Evolutionary conservation across 805 yeast genomes (phyloP).

Genomic region (Yamadazyma laniorum): DNA sequence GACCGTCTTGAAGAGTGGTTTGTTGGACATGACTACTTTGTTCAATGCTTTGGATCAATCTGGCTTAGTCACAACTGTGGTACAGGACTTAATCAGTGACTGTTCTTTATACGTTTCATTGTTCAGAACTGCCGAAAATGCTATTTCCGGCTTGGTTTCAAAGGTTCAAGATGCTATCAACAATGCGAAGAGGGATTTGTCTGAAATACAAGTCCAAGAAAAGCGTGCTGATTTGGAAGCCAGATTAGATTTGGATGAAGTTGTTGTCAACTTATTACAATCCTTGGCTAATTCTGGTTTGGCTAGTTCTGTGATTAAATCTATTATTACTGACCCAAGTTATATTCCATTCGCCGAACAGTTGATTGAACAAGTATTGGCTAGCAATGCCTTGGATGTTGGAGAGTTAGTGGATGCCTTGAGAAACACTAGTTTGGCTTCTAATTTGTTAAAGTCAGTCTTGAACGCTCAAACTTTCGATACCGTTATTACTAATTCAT

Average conservation of each 20-base stretch:
- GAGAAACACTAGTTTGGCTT: constrained; percentile 30
- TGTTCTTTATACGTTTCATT: constrained; percentile 37
- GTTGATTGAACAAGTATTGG: constrained; percentile 31
- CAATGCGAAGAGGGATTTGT: constrained; percentile 18
- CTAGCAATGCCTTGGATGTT: constrained; percentile 28
- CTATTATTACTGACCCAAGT: constrained; percentile 36
- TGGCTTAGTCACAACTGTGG: constrained; percentile 31
- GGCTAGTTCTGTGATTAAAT: constrained; percentile 36
- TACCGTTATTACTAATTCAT: constrained; percentile 34
- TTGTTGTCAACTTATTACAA: constrained; percentile 37
- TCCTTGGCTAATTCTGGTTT: constrained; percentile 44
- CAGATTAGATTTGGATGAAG: constrained; percentile 19
- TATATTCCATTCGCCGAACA: constrained; percentile 38
- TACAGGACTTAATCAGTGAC: constrained; percentile 36
- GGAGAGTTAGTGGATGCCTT: constrained; percentile 29
- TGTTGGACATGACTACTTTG: constrained; percentile 30
- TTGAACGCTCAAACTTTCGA: constrained; percentile 31
- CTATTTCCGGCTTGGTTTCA: constrained; percentile 24
- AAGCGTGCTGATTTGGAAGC: neutral
- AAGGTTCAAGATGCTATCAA: constrained; percentile 24
- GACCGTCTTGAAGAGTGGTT: constrained; percentile 32
- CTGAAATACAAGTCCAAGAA: constrained; percentile 1
- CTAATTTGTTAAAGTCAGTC: constrained; percentile 32
- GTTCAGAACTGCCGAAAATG: constrained; percentile 29
- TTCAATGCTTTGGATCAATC: constrained; percentile 38